Conservation (phyloP, 164 flowering plant species). For the Malania oleifera region DNA sequence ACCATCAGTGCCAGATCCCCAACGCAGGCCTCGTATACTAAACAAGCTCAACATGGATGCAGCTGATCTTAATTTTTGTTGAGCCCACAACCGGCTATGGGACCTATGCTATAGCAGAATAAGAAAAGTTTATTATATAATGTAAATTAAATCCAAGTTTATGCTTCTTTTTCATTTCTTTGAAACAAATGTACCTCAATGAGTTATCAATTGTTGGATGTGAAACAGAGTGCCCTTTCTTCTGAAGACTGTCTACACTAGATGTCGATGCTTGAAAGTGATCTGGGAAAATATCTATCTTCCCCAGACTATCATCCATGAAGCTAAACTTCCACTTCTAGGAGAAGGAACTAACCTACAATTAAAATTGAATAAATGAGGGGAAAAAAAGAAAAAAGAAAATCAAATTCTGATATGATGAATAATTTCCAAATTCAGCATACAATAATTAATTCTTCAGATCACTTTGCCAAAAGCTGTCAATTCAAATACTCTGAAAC, state of each 20-base stretch:
- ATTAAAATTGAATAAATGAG: neutral
- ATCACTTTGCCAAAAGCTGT: too few relatives aligned
- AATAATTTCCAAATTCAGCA: too few relatives aligned
- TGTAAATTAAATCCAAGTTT: neutral
- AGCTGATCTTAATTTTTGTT: slow-evolving; percentile 43
- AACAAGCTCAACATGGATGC: slow-evolving; percentile 70
- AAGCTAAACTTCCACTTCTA: slow-evolving; percentile 19
- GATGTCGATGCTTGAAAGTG: slow-evolving; percentile 60
- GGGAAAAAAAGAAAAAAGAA: too few relatives aligned
- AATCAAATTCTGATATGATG: too few relatives aligned
- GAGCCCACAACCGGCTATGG: slow-evolving; percentile 26
- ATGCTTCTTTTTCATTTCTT: neutral
- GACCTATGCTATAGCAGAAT: slow-evolving; percentile 41
- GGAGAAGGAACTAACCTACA: neutral
- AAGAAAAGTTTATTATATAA: slow-evolving; percentile 3
- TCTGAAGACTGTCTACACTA: slow-evolving; percentile 19
- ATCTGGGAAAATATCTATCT: slow-evolving; percentile 50
- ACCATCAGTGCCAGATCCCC: slow-evolving; percentile 50
- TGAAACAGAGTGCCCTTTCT: slow-evolving; percentile 17
- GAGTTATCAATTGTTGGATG: slow-evolving; percentile 27
- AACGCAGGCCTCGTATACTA: slow-evolving; percentile 48
- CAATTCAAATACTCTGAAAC: too few relatives aligned
- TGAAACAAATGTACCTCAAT: slow-evolving; percentile 31
- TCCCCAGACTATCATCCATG: slow-evolving; percentile 71
- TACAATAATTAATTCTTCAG: too few relatives aligned